Percentiles rank a stretch among this genome's conserved stretches.
phyloP scores from a whole-genome alignment of 177 flowering plant genomes.

The Vitis hybrid region DNA sequence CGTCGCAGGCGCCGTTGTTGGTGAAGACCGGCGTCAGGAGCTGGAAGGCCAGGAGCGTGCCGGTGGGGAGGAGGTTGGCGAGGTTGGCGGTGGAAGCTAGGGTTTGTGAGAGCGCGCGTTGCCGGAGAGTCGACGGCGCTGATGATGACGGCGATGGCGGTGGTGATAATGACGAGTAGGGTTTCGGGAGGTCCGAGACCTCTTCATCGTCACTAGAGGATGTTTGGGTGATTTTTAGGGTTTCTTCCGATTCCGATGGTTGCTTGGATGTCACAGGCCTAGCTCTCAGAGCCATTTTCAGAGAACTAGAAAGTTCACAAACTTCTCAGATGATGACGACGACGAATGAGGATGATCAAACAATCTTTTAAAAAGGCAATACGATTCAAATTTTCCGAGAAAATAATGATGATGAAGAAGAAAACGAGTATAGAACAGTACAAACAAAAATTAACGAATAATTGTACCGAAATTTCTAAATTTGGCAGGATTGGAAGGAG shows the following conservation, averaged over 20 bases:
- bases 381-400: no score
- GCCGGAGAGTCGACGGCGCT: constrained; percentile 26
- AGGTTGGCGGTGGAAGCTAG: constrained; percentile 67
- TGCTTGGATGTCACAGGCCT: constrained; percentile 8
- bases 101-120: constrained; percentile 49
- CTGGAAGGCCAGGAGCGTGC: constrained; percentile 81
- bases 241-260: neutral
- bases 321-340: neutral
- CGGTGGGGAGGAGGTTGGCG: constrained; percentile 87
- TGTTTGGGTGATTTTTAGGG: neutral
- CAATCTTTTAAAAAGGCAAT: no score
- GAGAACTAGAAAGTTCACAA: neutral
- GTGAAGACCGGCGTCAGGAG: constrained; percentile 78
- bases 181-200: constrained; percentile 6
- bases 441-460: no score
- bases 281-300: constrained; percentile 6
- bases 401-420: no score
- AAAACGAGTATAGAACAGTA: no score
- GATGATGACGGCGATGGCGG: neutral
- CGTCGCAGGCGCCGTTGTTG: constrained; percentile 70
- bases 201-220: neutral
- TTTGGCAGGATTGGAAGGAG: no score
- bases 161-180: neutral
- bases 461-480: no score
- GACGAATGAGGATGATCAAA: neutral